A percentile compares a stretch with the other conserved stretches of the same genome.
Conservation (phyloP, 176 grass and related monocot genomes). For the Phragmites australis region DNA sequence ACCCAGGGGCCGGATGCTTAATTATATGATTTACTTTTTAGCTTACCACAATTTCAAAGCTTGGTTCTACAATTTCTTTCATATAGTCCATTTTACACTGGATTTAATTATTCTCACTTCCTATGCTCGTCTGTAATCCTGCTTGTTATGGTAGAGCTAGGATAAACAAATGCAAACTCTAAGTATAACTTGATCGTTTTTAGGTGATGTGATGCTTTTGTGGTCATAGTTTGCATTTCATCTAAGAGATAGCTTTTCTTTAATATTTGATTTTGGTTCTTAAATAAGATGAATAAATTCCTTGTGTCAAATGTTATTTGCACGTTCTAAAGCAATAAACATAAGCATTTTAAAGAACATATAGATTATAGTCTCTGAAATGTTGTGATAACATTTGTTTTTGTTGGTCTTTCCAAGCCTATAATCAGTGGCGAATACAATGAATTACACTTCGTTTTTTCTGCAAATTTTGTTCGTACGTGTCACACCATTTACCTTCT, state of each 20-base stretch:
- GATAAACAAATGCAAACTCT: background rate
- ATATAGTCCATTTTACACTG: background rate
- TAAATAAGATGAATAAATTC: background rate
- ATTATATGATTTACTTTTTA: background rate
- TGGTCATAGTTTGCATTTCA: background rate
- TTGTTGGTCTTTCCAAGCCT: background rate
- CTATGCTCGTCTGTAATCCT: background rate
- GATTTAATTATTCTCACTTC: background rate
- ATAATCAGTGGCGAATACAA: background rate
- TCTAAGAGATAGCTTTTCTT: background rate
- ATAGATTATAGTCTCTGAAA: too few species aligned
- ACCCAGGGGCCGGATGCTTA: background rate
- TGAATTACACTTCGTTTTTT: background rate
- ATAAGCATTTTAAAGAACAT: background rate
- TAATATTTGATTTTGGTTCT: background rate
- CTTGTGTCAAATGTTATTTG: background rate
- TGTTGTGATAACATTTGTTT: background rate
- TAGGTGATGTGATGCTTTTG: background rate
- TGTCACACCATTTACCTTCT: background rate
- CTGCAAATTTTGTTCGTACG: too few species aligned
- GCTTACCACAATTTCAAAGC: background rate
- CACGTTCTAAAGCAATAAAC: background rate
- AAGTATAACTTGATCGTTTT: background rate
- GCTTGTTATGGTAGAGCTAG: background rate
- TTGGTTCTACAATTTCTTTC: background rate